Conservation (phyloP, 306 rosid species). For the Cotoneaster glaucophyllus region DNA sequence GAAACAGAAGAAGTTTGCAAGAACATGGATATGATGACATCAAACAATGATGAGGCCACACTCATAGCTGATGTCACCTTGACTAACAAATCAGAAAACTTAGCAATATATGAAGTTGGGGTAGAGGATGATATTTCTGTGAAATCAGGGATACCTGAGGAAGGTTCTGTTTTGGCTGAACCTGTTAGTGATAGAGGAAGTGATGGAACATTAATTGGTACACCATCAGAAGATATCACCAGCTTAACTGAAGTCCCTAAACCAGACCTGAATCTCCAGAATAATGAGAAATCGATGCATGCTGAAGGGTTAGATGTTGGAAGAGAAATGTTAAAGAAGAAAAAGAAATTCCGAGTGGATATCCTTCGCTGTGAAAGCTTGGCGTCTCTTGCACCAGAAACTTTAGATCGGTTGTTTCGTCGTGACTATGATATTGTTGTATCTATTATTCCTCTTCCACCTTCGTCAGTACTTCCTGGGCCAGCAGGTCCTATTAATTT, state of each 20-base stretch:
- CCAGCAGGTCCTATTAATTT: conserved; percentile 79
- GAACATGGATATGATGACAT: conserved; percentile 29
- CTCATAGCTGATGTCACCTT: conserved; percentile 36
- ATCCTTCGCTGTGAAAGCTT: conserved; percentile 93
- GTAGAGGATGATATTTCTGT: conserved; percentile 22
- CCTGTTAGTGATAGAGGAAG: conserved; percentile 23
- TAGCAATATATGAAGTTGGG: conserved; percentile 21
- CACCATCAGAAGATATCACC: conserved; percentile 31
- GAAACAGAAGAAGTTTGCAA: conserved; percentile 38
- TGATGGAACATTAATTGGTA: conserved; percentile 33
- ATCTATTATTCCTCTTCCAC: conserved; percentile 91
- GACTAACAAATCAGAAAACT: conserved; percentile 31
- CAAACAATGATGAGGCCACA: conserved; percentile 37
- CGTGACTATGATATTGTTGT: conserved; percentile 94
- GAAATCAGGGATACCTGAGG: conserved; percentile 28
- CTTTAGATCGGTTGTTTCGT: conserved; percentile 72
- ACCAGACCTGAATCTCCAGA: conserved; percentile 24
- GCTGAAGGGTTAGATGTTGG: conserved; percentile 50
- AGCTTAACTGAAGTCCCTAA: conserved; percentile 28
- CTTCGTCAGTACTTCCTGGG: conserved; percentile 79
- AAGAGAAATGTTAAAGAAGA: conserved; percentile 45
- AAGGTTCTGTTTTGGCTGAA: conserved; percentile 36
- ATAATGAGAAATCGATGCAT: conserved; percentile 32
- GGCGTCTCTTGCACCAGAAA: conserved; percentile 86
- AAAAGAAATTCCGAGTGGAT: conserved; percentile 73